Evolutionary conservation across 495 filamentous ascomycete genomes (phyloP).

Genomic region (Aspergillus homomorphus): DNA sequence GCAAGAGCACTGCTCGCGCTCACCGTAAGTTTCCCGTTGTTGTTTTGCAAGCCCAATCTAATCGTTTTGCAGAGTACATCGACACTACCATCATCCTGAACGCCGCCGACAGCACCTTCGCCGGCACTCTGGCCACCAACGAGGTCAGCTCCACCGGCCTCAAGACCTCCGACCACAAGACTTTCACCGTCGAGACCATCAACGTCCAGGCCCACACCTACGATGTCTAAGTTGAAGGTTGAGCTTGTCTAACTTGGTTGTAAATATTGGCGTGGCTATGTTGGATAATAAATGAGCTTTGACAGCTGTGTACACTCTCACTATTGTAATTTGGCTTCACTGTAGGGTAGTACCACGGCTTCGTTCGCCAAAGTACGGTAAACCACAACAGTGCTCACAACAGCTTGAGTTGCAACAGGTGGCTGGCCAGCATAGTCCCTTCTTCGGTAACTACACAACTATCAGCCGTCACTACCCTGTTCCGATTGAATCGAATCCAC

Average conservation of each 20-base stretch:
- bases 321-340: too few relatives aligned
- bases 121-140: constrained; percentile 25
- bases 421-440: too few relatives aligned
- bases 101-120: constrained; percentile 26
- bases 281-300: too few relatives aligned
- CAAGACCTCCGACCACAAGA: constrained; percentile 25
- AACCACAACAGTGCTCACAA: too few relatives aligned
- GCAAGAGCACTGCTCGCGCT: constrained; percentile 26
- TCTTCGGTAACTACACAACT: too few relatives aligned
- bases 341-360: too few relatives aligned
- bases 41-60: neutral
- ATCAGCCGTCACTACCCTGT: too few relatives aligned
- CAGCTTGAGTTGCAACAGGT: too few relatives aligned
- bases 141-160: constrained; percentile 28
- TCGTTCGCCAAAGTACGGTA: too few relatives aligned
- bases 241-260: neutral
- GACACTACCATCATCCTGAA: constrained; percentile 33
- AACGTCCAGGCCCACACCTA: constrained; percentile 33
- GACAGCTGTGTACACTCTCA: too few relatives aligned
- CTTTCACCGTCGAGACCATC: constrained; percentile 29
- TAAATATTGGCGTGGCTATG: too few relatives aligned
- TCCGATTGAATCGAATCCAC: too few relatives aligned
- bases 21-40: constrained; percentile 25
- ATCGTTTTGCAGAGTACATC: constrained; percentile 24
- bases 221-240: constrained; percentile 9